phyloP scores from a whole-genome alignment of 1,284 basidiomycete genomes.

The Melanopsichium pennsylvanicum region DNA sequence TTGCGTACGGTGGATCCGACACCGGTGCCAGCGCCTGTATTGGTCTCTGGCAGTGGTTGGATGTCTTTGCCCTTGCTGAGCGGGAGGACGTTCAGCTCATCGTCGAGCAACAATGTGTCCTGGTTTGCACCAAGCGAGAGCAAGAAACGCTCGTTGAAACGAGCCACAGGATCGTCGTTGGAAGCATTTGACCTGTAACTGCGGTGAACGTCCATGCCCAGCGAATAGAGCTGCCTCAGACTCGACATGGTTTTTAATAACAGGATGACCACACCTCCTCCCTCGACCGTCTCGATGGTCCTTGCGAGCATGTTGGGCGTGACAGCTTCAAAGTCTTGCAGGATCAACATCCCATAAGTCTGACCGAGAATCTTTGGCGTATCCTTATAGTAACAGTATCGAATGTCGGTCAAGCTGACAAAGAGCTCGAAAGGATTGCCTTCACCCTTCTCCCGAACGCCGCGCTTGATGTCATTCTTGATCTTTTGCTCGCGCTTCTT shows the following conservation, averaged over 20 bases:
- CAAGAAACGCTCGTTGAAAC: constrained; percentile 95
- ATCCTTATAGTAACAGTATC: constrained; percentile 73
- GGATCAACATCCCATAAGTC: constrained; percentile 95
- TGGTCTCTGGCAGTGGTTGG: constrained; percentile 72
- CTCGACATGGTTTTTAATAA: constrained; percentile 95
- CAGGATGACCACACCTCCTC: constrained; percentile 90
- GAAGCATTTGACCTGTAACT: constrained; percentile 86
- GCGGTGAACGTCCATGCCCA: constrained; percentile 81
- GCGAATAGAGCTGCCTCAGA: constrained; percentile 88
- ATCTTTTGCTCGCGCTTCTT: constrained; percentile 75
- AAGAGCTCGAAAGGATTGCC: constrained; percentile 97
- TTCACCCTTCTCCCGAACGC: constrained; percentile 90
- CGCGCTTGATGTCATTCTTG: constrained; percentile 72
- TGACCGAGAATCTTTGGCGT: constrained; percentile 76
- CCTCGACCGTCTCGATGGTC: constrained; percentile 98
- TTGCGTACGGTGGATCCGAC: constrained; percentile 67
- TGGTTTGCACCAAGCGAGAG: constrained; percentile 76
- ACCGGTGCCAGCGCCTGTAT: constrained; percentile 39
- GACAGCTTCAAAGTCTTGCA: constrained; percentile 98
- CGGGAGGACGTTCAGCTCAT: constrained; percentile 96
- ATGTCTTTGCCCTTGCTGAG: constrained; percentile 97
- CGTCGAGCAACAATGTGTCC: constrained; percentile 92
- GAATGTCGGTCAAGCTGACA: constrained; percentile 96
- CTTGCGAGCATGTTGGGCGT: constrained; percentile 96
- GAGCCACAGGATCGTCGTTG: constrained; percentile 85